phyloP scores from a whole-genome alignment of 2,329 filamentous ascomycete genomes.

The Microsporum ferrugineum region DNA sequence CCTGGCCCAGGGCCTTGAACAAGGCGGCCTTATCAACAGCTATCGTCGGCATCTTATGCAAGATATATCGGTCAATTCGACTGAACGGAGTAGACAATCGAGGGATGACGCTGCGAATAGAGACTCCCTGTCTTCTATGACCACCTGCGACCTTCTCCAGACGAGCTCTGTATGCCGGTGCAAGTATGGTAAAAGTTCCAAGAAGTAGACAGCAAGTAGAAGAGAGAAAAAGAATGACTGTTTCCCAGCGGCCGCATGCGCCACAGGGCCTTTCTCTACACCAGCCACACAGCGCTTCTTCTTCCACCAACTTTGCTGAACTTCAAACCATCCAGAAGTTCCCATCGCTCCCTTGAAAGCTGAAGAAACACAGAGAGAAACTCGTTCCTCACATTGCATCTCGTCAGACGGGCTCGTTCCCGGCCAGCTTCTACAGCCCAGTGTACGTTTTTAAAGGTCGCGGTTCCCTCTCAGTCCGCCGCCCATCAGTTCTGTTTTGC shows the following conservation, averaged over 20 bases:
- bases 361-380: not conserved
- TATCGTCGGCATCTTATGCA: conserved; percentile 78
- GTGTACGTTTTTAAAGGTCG: not conserved
- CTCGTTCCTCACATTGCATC: not conserved
- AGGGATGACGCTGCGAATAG: not conserved
- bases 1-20: conserved; percentile 79
- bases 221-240: not conserved
- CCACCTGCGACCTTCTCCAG: not conserved
- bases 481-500: not conserved
- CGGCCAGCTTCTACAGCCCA: not conserved
- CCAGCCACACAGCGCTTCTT: conserved; percentile 7
- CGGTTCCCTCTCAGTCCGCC: not conserved
- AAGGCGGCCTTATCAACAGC: conserved; percentile 91
- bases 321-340: not conserved
- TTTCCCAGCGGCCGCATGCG: not conserved
- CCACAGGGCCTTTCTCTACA: not conserved
- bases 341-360: not conserved
- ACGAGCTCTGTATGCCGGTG: not conserved
- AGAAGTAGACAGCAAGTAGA: not conserved
- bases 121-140: not conserved
- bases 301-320: not conserved
- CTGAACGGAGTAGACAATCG: not conserved
- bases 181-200: not conserved
- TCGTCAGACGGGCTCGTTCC: not conserved
- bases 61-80: not conserved